Conservation (phyloP, 2,329 filamentous ascomycete genomes). For the Lecanicillium sp. region DNA sequence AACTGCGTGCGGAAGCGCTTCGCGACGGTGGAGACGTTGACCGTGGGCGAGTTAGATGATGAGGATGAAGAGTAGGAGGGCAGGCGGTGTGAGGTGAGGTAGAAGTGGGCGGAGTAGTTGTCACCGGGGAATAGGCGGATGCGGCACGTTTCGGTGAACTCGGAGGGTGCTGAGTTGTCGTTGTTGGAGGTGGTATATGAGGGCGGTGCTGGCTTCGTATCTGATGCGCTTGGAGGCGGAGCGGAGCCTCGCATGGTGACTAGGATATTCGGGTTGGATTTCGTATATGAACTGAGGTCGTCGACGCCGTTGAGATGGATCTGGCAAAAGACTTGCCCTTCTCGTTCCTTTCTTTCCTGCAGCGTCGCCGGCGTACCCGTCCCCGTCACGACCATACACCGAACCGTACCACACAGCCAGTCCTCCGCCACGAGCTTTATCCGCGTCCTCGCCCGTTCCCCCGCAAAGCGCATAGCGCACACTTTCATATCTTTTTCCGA, state of each 20-base stretch:
- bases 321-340: constrained; percentile 8
- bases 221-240: neutral
- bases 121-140: constrained; percentile 8
- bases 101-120: constrained; percentile 6
- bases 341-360: neutral
- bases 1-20: constrained; percentile 12
- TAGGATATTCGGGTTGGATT: constrained; percentile 2
- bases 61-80: constrained; percentile 1
- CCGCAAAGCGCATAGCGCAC: constrained; percentile 1
- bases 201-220: neutral
- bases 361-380: neutral
- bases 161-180: neutral
- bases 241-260: constrained; percentile 9
- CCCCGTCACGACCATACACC: constrained; percentile 7
- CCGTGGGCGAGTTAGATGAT: neutral
- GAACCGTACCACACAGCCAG: neutral
- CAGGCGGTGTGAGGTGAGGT: neutral
- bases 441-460: neutral
- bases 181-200: neutral
- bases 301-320: constrained; percentile 5
- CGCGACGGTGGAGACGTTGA: constrained; percentile 3
- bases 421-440: constrained; percentile 2
- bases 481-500: constrained; percentile 14
- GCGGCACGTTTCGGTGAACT: constrained; percentile 12
- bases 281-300: neutral